Evolutionary conservation across 2,329 filamentous ascomycete species (phyloP), one percentile per base, ranked within the genome.

Genomic region (Tolypocladium amazonense): DNA sequence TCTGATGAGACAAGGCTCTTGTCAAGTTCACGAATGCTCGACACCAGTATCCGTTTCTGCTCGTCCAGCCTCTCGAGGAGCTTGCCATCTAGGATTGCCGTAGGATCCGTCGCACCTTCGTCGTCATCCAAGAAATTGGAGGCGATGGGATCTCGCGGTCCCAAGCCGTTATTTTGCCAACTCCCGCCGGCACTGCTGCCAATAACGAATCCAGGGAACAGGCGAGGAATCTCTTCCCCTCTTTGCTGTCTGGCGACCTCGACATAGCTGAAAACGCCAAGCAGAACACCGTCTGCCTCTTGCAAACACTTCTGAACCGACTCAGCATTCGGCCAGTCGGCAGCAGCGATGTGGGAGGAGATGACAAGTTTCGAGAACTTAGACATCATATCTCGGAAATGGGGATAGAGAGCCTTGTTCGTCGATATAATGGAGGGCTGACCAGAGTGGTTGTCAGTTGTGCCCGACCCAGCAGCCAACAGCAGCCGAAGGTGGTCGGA

Each of bases 351-450:
- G 71, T 99, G 94, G 18, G 94, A 97, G 3, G 94, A 99, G 56
- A 99, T 87, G 53, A 99, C 94, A 12, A 99, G 81, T 73, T 99
- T 99, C n/a, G 94, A 97, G 73, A 99, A 99, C 68, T 96, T 92
- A 53, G 94, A 97, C 94, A 99, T 99, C 87, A 97, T 97, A 71
- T 97, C 94, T 58, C 94, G 83, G 75, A 99, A 99, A 74, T 97
- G 92, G 30, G 94, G 94, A 70, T 97, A 97, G 20, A 99, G 79
- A 0, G 92, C 90, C 73, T 97, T 97, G 79, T 99, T 99, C 6
- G 91, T 95, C 8, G 92, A 97, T 62, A 99, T 99, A 68, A 99
- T 97, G n/a, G 94, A 97, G 5, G 94, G 94, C 66, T 97, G 96
- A 50, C 94, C 94, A 25, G 94, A 97, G 72, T 99, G 94, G 70